Conservation (phyloP, 2,329 filamentous ascomycete genomes). For the Gnomoniopsis smithogilvyi region DNA sequence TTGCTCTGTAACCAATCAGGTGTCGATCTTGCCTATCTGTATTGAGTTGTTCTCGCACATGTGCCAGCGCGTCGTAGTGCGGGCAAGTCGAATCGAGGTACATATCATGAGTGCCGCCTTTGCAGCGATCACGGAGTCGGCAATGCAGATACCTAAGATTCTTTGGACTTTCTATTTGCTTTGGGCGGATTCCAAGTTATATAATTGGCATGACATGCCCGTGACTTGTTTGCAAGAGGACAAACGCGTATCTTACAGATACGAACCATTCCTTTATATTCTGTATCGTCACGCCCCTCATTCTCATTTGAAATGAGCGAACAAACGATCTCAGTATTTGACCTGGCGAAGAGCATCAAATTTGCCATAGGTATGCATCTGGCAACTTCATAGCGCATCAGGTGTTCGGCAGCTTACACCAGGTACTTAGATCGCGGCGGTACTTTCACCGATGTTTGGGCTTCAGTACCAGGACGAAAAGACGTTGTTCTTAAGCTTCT, state of each 20-base stretch:
- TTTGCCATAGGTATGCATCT: slow-evolving; percentile 10
- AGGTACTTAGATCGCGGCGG: slow-evolving; percentile 12
- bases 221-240: background rate
- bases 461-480: slow-evolving; percentile 42
- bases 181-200: background rate
- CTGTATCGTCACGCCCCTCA: background rate
- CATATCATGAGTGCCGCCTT: background rate
- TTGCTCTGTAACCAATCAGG: background rate
- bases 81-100: slow-evolving; percentile 4
- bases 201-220: background rate
- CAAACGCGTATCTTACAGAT: background rate
- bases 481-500: slow-evolving; percentile 55
- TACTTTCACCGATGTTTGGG: slow-evolving; percentile 17
- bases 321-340: background rate
- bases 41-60: background rate
- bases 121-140: background rate
- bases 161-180: background rate
- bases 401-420: background rate
- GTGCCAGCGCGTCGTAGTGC: background rate
- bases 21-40: background rate
- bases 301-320: background rate
- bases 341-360: slow-evolving; percentile 9
- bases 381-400: background rate
- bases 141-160: background rate
- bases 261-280: too few relatives aligned